Conservation (phyloP, 306 rosid genomes). For the Quercus wislizeni region DNA sequence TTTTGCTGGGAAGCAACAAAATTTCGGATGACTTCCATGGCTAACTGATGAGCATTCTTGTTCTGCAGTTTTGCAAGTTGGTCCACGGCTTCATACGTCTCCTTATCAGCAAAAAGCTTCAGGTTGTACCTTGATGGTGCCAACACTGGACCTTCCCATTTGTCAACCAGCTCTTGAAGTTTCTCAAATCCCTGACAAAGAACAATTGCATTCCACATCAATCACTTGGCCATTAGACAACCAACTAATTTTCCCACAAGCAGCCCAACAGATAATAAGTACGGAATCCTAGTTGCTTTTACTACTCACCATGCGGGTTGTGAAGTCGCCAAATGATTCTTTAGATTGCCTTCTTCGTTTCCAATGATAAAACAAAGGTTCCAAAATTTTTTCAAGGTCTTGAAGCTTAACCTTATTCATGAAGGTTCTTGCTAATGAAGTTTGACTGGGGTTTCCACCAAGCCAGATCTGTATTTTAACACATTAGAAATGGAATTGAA, state of each 20-base stretch:
- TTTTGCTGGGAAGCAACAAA: slow-evolving; percentile 77
- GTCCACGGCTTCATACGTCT: slow-evolving; percentile 76
- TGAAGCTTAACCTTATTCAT: slow-evolving; percentile 89
- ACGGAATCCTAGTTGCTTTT: neutral
- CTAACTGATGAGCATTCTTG: slow-evolving; percentile 90
- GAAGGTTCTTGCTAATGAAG: slow-evolving; percentile 71
- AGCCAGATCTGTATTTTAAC: slow-evolving; percentile 73
- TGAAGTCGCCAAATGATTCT: slow-evolving; percentile 87
- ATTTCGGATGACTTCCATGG: slow-evolving; percentile 87
- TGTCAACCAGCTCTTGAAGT: slow-evolving; percentile 69
- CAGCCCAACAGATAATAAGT: neutral
- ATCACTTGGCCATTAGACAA: neutral
- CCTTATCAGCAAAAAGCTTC: slow-evolving; percentile 83
- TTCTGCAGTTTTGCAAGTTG: slow-evolving; percentile 72
- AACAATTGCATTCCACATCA: slow-evolving; percentile 21
- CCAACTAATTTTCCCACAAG: neutral
- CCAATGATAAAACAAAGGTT: slow-evolving; percentile 90
- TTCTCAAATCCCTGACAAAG: slow-evolving; percentile 78
- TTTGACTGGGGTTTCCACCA: slow-evolving; percentile 86
- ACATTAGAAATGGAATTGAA: neutral
- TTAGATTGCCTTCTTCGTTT: slow-evolving; percentile 82
- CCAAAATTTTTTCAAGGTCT: slow-evolving; percentile 88
- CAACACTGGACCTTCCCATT: slow-evolving; percentile 83
- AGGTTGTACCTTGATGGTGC: slow-evolving; percentile 69
- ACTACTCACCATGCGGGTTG: slow-evolving; percentile 69